Evolutionary conservation across 1,284 basidiomycete species (phyloP).

Genomic region (Athelia psychrophila): DNA sequence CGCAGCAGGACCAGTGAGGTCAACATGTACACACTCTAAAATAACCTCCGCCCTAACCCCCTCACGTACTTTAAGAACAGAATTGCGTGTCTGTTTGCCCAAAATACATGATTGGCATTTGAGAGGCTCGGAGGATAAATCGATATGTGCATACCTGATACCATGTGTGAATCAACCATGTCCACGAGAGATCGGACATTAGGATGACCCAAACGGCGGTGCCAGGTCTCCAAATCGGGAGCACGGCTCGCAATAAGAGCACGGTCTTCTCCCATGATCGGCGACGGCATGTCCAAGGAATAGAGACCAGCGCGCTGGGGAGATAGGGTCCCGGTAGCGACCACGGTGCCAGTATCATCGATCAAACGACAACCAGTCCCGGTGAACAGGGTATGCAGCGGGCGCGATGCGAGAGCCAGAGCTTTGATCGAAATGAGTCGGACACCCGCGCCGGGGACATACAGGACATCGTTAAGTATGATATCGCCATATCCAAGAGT

Average conservation of each 20-base stretch:
- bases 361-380: not conserved
- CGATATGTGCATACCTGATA: slow-evolving; percentile 30
- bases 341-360: not conserved
- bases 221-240: slow-evolving; percentile 26
- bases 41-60: slow-evolving; percentile 13
- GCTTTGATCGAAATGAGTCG: slow-evolving; percentile 21
- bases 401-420: slow-evolving; percentile 2
- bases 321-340: not conserved
- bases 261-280: not conserved
- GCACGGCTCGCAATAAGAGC: slow-evolving; percentile 4
- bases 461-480: slow-evolving; percentile 18
- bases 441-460: slow-evolving; percentile 20
- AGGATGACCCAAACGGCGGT: slow-evolving; percentile 27
- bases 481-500: slow-evolving; percentile 13
- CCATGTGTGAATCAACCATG: slow-evolving; percentile 21
- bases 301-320: not conserved
- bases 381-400: not conserved
- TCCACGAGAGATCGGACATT: slow-evolving; percentile 20
- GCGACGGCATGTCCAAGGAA: not conserved
- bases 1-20: slow-evolving; percentile 24
- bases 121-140: slow-evolving; percentile 15
- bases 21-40: slow-evolving; percentile 28
- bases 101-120: slow-evolving; percentile 21
- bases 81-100: slow-evolving; percentile 8
- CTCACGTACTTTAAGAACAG: slow-evolving; percentile 5